Percentiles rank a stretch among this genome's conserved stretches.
Conservation (phyloP, 345 rosid species). For the Schrenkiella parvula region DNA sequence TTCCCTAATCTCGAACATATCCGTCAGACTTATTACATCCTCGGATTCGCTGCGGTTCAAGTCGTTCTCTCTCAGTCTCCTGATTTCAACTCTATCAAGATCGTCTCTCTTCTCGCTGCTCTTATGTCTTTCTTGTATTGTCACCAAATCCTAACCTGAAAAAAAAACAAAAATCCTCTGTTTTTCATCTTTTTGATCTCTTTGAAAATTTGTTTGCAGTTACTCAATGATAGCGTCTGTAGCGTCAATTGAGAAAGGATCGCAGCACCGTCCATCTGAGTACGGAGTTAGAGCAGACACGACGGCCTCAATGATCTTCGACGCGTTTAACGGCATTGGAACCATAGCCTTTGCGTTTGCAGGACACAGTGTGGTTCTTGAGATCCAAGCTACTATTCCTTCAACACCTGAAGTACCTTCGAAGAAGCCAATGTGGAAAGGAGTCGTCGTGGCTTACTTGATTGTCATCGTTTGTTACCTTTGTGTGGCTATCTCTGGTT, state of each 20-base stretch:
- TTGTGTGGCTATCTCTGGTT: conserved; percentile 42
- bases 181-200: neutral
- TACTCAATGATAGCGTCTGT: conserved; percentile 34
- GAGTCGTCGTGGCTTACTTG: conserved; percentile 41
- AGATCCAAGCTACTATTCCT: conserved; percentile 66
- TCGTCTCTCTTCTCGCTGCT: conserved; percentile 75
- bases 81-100: conserved; percentile 75
- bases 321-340: conserved; percentile 43
- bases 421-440: conserved; percentile 59
- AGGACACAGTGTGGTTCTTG: conserved; percentile 58
- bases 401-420: conserved; percentile 51
- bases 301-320: conserved; percentile 19
- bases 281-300: conserved; percentile 34
- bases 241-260: conserved; percentile 30
- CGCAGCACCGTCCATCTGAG: conserved; percentile 18
- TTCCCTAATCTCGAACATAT: conserved; percentile 37
- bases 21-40: conserved; percentile 64
- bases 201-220: neutral
- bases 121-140: conserved; percentile 59
- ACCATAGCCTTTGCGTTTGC: conserved; percentile 59
- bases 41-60: conserved; percentile 62
- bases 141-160: neutral
- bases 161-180: neutral
- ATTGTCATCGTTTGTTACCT: conserved; percentile 48
- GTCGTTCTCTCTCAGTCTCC: conserved; percentile 75